A percentile compares a stretch with the other conserved stretches of the same genome.
phyloP scores from a whole-genome alignment of 148 eudicot species.

The Arctostaphylos glauca region DNA sequence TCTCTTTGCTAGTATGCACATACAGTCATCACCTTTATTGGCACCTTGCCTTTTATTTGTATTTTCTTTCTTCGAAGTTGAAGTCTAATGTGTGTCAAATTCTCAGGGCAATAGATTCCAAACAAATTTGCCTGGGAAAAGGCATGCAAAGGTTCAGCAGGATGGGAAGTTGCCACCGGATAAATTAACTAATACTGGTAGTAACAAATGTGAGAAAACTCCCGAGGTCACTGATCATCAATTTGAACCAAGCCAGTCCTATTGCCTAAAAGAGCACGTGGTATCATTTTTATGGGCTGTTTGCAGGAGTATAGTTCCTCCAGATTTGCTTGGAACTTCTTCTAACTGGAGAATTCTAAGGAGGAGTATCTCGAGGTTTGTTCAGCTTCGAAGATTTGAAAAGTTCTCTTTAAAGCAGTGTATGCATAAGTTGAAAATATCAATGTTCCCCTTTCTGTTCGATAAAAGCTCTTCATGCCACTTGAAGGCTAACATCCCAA shows the following conservation, averaged over 20 bases:
- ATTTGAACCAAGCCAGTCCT: conserved; percentile 35
- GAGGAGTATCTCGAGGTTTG: conserved; percentile 63
- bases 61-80: not conserved
- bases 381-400: conserved; percentile 62
- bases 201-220: conserved; percentile 12
- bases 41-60: not conserved
- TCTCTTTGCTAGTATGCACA: not conserved
- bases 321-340: conserved; percentile 53
- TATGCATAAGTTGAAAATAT: conserved; percentile 51
- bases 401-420: conserved; percentile 66
- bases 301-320: conserved; percentile 69
- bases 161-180: conserved; percentile 9
- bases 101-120: conserved; percentile 26
- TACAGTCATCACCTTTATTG: not conserved
- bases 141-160: conserved; percentile 1
- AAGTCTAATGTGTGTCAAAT: conserved; percentile 5
- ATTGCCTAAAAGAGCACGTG: conserved; percentile 60
- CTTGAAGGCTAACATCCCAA: conserved; percentile 17
- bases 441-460: conserved; percentile 60
- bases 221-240: conserved; percentile 28
- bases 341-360: conserved; percentile 61
- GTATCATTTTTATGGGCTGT: conserved; percentile 86
- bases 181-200: conserved; percentile 7
- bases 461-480: conserved; percentile 31
- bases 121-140: conserved; percentile 7